phyloP scores from a whole-genome alignment of 2,329 filamentous ascomycete genomes.

The Cladosporium sp. region DNA sequence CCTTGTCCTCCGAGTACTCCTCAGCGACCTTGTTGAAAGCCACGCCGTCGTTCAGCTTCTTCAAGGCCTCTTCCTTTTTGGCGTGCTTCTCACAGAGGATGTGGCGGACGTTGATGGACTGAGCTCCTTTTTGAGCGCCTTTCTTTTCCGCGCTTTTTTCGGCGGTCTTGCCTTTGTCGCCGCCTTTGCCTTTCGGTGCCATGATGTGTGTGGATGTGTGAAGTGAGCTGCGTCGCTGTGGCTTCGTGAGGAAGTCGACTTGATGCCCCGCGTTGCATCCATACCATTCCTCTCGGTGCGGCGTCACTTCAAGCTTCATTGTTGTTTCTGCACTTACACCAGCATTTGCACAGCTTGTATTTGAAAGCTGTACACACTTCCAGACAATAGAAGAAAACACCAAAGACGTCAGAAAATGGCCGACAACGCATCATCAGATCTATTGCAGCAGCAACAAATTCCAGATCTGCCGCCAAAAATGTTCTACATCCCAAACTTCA shows the following conservation, averaged over 20 bases:
- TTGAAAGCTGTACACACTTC: not conserved
- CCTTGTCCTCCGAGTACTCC: constrained; percentile 76
- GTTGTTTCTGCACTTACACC: not conserved
- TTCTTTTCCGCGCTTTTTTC: constrained; percentile 32
- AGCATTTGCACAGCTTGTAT: not conserved
- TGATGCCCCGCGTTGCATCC: constrained; percentile 3
- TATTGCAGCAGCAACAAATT: constrained; percentile 42
- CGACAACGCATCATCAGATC: not conserved
- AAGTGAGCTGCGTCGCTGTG: not conserved
- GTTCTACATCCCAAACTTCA: constrained; percentile 86
- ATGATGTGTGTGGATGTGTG: constrained; percentile 23
- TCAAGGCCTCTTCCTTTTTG: constrained; percentile 75
- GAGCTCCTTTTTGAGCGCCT: constrained; percentile 57
- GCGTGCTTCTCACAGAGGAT: constrained; percentile 75
- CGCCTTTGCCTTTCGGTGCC: constrained; percentile 38
- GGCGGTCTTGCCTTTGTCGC: constrained; percentile 33
- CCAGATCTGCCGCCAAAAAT: constrained; percentile 56
- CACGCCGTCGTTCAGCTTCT: constrained; percentile 63
- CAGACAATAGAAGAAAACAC: not conserved
- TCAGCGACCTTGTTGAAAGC: constrained; percentile 76
- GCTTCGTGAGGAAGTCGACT: not conserved
- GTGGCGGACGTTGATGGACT: constrained; percentile 72
- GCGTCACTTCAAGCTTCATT: not conserved
- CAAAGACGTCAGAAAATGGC: not conserved
- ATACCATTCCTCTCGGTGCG: not conserved